phyloP scores from a whole-genome alignment of 805 yeast species.

The Candida michaelii region DNA sequence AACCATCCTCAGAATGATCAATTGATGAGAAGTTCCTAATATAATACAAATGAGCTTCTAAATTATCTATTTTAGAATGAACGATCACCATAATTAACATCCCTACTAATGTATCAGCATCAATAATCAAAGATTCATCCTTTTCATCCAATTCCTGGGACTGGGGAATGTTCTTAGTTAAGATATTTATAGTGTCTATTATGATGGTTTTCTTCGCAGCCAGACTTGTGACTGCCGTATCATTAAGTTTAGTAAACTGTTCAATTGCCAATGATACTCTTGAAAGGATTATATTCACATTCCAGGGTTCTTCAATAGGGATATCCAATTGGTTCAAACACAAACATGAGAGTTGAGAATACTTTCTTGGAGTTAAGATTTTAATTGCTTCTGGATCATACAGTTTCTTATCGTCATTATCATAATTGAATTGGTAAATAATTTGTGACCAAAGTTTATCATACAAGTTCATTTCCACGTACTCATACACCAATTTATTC shows the following conservation, averaged over 20 bases:
- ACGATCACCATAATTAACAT: slow-evolving; percentile 69
- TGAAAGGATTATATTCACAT: slow-evolving; percentile 31
- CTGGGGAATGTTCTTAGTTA: slow-evolving; percentile 34
- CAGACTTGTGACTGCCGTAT: slow-evolving; percentile 39
- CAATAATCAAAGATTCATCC: slow-evolving; percentile 40
- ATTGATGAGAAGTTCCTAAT: slow-evolving; percentile 56
- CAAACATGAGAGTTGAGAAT: slow-evolving; percentile 36
- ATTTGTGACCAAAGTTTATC: slow-evolving; percentile 63
- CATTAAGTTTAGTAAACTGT: slow-evolving; percentile 49
- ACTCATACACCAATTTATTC: slow-evolving; percentile 58
- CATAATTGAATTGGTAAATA: slow-evolving; percentile 31
- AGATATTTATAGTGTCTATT: slow-evolving; percentile 48
- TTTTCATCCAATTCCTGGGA: slow-evolving; percentile 6
- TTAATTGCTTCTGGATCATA: slow-evolving; percentile 27
- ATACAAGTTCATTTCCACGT: slow-evolving; percentile 68
- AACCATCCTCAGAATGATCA: slow-evolving; percentile 46
- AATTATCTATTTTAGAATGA: slow-evolving; percentile 55
- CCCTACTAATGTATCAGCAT: slow-evolving; percentile 81
- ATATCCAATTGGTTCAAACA: slow-evolving; percentile 54
- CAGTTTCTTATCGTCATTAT: slow-evolving; percentile 21
- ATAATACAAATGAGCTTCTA: slow-evolving; percentile 66
- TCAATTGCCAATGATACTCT: slow-evolving; percentile 51
- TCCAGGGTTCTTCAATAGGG: slow-evolving; percentile 42
- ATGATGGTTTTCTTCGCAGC: slow-evolving; percentile 49
- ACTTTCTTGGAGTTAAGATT: slow-evolving; percentile 29